These are phyloP conservation scores for Corymbia citriodora DNA, from an alignment of 441 rosid genomes.

Conservation along the genomic window DNA sequence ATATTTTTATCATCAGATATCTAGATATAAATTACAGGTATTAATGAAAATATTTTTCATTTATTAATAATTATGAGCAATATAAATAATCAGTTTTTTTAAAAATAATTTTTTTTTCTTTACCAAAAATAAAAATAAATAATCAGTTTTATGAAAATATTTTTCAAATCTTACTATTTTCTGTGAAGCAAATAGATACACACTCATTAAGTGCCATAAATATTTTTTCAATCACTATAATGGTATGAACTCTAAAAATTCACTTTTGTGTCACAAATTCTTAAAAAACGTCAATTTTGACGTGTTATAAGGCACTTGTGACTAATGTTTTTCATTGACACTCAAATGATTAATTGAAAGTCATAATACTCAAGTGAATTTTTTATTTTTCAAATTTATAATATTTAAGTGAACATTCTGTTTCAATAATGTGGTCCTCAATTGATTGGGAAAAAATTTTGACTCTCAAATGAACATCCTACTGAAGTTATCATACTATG, in stretches of 20 bases:
- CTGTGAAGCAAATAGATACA: accelerated
- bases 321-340: accelerated
- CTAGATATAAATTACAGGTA: background rate
- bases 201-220: background rate
- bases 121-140: too few relatives aligned
- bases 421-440: background rate
- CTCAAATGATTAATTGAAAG: background rate
- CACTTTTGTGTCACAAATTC: too few relatives aligned
- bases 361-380: background rate
- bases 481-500: background rate
- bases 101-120: too few relatives aligned
- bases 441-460: background rate
- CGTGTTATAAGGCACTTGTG: background rate
- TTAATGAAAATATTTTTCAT: background rate
- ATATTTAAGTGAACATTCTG: background rate
- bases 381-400: too few relatives aligned
- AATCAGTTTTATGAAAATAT: background rate
- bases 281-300: background rate
- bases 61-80: background rate
- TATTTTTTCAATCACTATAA: too few relatives aligned
- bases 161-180: too few relatives aligned
- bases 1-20: background rate
- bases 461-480: background rate
- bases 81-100: background rate
- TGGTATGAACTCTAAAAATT: too few relatives aligned